Evolutionary conservation across 2,329 filamentous ascomycete species (phyloP).

Genomic region (Botryotinia convoluta): DNA sequence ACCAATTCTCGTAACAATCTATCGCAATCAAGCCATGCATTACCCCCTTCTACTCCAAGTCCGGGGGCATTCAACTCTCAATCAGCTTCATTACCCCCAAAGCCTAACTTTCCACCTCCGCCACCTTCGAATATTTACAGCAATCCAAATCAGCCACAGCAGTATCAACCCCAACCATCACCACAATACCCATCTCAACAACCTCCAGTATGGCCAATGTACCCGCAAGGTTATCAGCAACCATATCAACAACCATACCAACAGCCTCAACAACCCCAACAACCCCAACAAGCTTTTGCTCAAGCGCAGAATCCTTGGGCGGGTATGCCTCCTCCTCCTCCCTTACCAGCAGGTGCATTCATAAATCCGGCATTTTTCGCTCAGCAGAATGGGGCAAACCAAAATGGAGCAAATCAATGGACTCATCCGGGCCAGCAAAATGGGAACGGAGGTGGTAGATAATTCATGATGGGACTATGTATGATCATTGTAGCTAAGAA

Average conservation of each 20-base stretch:
- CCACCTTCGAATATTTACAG: conserved; percentile 20
- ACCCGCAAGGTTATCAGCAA: conserved; percentile 26
- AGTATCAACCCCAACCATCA: conserved; percentile 25
- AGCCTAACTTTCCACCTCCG: conserved; percentile 9
- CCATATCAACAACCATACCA: conserved; percentile 25
- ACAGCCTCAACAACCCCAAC: conserved; percentile 20
- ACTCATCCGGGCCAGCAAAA: conserved; percentile 28
- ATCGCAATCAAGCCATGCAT: conserved; percentile 21
- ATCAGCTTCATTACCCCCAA: conserved; percentile 17
- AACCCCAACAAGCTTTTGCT: conserved; percentile 18
- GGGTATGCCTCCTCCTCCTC: conserved; percentile 19
- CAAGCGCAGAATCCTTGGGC: conserved; percentile 28
- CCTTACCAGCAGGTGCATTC: conserved; percentile 31
- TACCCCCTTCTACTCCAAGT: conserved; percentile 18
- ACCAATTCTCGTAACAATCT: conserved; percentile 28
- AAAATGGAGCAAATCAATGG: conserved; percentile 26
- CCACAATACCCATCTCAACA: conserved; percentile 24
- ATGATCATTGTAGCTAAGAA: conserved; percentile 8
- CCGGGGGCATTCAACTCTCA: conserved; percentile 23
- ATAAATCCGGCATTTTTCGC: conserved; percentile 37
- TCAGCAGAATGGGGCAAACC: conserved; percentile 20
- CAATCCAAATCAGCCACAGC: not conserved
- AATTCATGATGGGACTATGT: conserved; percentile 11
- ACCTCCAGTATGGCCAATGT: conserved; percentile 33
- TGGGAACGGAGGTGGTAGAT: conserved; percentile 14